Percentiles rank a stretch among this genome's conserved stretches.
Conservation (phyloP, 345 rosid genomes). For the Litchi chinensis region DNA sequence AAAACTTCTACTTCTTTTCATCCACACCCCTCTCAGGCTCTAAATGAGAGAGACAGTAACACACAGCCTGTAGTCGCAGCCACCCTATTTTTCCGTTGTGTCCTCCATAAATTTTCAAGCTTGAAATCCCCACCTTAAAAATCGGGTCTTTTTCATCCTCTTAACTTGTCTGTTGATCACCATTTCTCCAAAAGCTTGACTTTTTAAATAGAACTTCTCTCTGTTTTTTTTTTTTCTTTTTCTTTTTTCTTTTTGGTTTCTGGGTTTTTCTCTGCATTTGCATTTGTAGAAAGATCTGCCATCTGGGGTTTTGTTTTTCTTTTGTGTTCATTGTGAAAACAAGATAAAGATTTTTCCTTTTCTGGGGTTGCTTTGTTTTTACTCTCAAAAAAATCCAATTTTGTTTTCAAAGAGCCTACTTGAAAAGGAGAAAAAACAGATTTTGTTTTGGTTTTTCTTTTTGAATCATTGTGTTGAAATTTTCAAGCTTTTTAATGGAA, state of each 20-base stretch:
- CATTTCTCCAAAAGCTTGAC: not conserved
- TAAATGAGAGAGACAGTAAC: not conserved
- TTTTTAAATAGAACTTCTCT: not conserved
- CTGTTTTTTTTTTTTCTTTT: not conserved
- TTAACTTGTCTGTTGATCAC: not conserved
- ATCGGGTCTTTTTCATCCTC: not conserved
- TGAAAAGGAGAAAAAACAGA: not conserved
- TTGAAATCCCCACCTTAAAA: not conserved
- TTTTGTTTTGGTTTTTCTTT: too few species aligned
- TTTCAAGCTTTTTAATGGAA: conserved; percentile 4
- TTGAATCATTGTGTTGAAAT: not conserved
- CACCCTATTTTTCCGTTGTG: conserved; percentile 24
- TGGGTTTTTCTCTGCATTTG: conserved; percentile 6
- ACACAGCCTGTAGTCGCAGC: not conserved
- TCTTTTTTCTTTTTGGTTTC: not conserved
- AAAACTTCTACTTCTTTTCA: not conserved
- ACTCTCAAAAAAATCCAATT: not conserved
- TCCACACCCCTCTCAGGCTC: not conserved
- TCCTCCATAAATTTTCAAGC: conserved; percentile 12
- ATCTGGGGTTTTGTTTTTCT: conserved; percentile 15
- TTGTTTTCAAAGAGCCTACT: conserved; percentile 3
- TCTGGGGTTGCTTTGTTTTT: conserved; percentile 16
- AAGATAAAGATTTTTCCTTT: not conserved
- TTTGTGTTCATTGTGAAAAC: not conserved
- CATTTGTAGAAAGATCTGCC: conserved; percentile 13